Base-by-base conservation (phyloP, 140 eudicot species). In the Anethum foeniculum region DNA sequence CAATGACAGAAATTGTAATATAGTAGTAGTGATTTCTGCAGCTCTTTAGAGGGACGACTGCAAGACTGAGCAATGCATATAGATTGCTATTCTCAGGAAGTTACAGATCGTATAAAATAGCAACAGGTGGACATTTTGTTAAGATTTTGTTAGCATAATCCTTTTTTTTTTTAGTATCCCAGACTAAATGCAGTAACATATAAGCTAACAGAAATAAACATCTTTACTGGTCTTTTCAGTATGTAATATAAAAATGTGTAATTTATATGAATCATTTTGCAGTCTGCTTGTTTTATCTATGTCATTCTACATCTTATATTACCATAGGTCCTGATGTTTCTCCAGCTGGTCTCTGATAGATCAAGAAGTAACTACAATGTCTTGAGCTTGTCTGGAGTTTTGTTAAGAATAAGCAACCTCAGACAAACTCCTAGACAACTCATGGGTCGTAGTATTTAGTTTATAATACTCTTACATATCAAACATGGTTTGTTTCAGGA, bases 11-110 rank as follows among this genome's bases (percentile, higher is more conserved):
- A 44, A 30, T 41, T 65, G 46, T 65, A 27, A 41, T 30, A 46
- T 21, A 23, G 56, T 77, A 77, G 79, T n/a, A 60, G 52, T 47
- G 52, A 71, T n/a, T 30, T 14, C 28, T 69, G 64, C 14, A 34
- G 44, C 19, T 78, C 48, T 79, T 34, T 43, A 23, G 9, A 51
- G 58, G 41, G 56, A 64, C 36, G 41, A 27, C 38, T 82, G 46
- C 78, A 65, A 39, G 75, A 72, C 54, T 60, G 47, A 78, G 56
- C 30, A 44, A 73, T 49, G 81, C 65, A 71, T 7, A 80, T 60
- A 85, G 83, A 75, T 76, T 48, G 77, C 74, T 48, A 36, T 81
- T 83, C 69, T 79, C 58, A 27, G 68, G 73, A 67, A 80, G 52
- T 76, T 62, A 41, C 74, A 46, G 71, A 77, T 79, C 67, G 44